Base-by-base conservation (phyloP, 2,329 filamentous ascomycete species). In the Trichoderma sp. region DNA sequence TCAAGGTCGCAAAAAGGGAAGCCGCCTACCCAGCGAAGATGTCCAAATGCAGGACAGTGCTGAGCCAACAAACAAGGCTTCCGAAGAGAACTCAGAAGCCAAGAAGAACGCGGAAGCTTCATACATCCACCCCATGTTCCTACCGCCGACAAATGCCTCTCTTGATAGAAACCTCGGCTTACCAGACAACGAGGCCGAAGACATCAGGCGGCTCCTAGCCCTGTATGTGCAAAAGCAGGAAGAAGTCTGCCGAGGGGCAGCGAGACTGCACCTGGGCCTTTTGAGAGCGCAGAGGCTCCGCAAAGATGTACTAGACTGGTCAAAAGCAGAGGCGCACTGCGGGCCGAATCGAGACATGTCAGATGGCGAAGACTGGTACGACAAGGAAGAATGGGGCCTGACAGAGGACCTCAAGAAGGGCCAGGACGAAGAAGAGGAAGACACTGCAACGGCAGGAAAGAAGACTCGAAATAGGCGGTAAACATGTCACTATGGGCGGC, bases 341-440 rank as follows among this genome's bases (percentile, higher is more conserved):
- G 90, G 91, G 2, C 81, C 86, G 21, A 91, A 91, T 81, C 83
- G 91, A 67, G 93, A 95, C 82, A 92, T 97, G 92, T 95, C 93
- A 68, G 94, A 97, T 81, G 94, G 94, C 12, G 94, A 97, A 85
- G 94, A 97, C 82, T 97, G 94, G 93, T 95, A 95, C 81, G 94
- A 97, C 83, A 90, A 90, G 80, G 92, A 94, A 71, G 93, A 94
- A 84, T 96, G 94, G 93, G 90, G 90, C 0, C 83, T 97, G 66
- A 89, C 90, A 9, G 92, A 93, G 77, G 92, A 94, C 78, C 85
- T 96, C 8, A 93, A 94, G 82, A 97, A 97, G 85, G 94, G 94
- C 0, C 92, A 94, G 80, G 93, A 95, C 77, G 92, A 93, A 81
- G 94, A 96, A 80, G 94, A 97, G 81, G 94, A 96, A 81, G 93